Percentiles rank a stretch among this genome's conserved stretches.
phyloP scores from a whole-genome alignment of 768 basidiomycete species.

The Termitomyces sp. region DNA sequence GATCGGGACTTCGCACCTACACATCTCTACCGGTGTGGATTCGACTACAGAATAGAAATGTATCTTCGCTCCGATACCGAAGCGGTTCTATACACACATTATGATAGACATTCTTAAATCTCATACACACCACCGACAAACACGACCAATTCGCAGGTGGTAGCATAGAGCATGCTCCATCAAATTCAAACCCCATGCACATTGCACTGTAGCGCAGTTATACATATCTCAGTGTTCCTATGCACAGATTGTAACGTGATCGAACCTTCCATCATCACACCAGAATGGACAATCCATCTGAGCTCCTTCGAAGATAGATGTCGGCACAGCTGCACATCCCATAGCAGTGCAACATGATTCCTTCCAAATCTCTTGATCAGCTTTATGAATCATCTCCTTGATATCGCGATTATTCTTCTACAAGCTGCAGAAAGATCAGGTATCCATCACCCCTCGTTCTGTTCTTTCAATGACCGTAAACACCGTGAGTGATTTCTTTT shows the following conservation, averaged over 20 bases:
- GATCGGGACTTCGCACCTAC: constrained; percentile 2
- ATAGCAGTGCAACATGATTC: background rate
- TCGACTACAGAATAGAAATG: background rate
- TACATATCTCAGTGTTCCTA: no score
- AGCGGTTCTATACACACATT: background rate
- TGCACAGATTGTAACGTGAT: background rate
- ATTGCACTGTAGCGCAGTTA: background rate
- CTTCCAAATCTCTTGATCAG: background rate
- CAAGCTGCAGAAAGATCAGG: background rate
- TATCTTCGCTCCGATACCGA: background rate
- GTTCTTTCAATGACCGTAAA: background rate
- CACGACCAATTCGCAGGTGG: no score
- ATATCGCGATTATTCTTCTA: background rate
- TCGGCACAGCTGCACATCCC: background rate
- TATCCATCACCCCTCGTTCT: background rate
- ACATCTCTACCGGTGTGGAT: background rate
- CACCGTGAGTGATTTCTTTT: background rate
- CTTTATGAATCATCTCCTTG: background rate
- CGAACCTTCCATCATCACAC: background rate
- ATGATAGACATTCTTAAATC: background rate
- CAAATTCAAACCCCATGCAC: background rate
- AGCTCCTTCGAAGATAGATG: background rate
- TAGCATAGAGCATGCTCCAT: background rate
- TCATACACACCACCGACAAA: background rate
- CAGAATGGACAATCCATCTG: background rate